Conservation (phyloP, 1,139 yeast genomes). For the Kluyveromyces sp. region DNA sequence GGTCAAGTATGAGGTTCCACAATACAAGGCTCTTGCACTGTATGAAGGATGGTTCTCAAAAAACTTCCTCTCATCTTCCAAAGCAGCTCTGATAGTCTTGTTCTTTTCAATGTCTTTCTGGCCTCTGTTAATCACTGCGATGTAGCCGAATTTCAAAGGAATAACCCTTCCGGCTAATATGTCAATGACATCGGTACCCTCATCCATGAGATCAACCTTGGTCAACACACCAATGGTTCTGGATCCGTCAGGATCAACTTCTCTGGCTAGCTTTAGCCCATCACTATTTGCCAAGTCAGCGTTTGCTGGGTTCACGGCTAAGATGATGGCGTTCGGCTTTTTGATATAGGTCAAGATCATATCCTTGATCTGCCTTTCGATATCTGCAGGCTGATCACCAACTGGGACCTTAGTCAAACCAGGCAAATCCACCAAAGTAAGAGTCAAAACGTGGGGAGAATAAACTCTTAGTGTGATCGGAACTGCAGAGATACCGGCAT, state of each 20-base stretch:
- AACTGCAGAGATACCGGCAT: slow-evolving; percentile 83
- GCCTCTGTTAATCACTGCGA: slow-evolving; percentile 96
- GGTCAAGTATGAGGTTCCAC: slow-evolving; percentile 97
- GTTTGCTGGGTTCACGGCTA: slow-evolving; percentile 95
- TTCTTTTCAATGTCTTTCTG: slow-evolving; percentile 87
- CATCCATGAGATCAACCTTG: slow-evolving; percentile 95
- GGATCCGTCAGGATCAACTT: slow-evolving; percentile 95
- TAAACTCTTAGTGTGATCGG: slow-evolving; percentile 92
- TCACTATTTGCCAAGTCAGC: slow-evolving; percentile 97
- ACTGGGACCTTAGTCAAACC: slow-evolving; percentile 99
- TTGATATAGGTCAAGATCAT: slow-evolving; percentile 92
- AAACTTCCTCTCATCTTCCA: slow-evolving; percentile 68
- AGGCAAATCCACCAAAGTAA: slow-evolving; percentile 94
- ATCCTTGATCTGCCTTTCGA: slow-evolving; percentile 88
- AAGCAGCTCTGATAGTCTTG: slow-evolving; percentile 84
- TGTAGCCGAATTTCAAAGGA: slow-evolving; percentile 92
- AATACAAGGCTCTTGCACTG: slow-evolving; percentile 77
- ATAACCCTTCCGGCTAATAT: slow-evolving; percentile 94
- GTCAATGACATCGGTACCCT: slow-evolving; percentile 98
- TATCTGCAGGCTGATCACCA: slow-evolving; percentile 98
- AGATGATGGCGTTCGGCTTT: slow-evolving; percentile 90
- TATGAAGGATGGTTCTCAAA: slow-evolving; percentile 74
- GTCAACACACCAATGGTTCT: slow-evolving; percentile 97
- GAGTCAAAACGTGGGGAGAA: slow-evolving; percentile 91
- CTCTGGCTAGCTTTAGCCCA: slow-evolving; percentile 92